Evolutionary conservation across 352 stramenopile species (phyloP), one percentile per base, ranked within the genome.

Genomic region (Lagenidium giganteum): DNA sequence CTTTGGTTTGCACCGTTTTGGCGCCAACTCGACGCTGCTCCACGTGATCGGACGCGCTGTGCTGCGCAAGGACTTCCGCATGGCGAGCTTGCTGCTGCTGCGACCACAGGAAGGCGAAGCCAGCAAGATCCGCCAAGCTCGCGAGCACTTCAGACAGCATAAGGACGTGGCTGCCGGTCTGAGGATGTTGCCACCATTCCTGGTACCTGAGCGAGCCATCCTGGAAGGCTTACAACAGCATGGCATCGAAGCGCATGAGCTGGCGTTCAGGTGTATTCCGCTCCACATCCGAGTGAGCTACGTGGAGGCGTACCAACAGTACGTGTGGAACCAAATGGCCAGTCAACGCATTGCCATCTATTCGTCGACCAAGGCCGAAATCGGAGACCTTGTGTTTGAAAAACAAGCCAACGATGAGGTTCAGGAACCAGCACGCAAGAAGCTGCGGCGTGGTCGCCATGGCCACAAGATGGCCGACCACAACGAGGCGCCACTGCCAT

Each of bases 1-100:
- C 67, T 98, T 97, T 61, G 93, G 95, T 5, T 81, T 97, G 44
- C 87, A 98, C 59, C 68, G 85, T 70, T 98, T 96, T 62, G 93
- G 70, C 61, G 94, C 60, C 66, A 86, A 59, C 25, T 80, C 61
- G 50, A 97, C 71, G 71, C 87, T 56, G 8, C 73, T 56, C 23
- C 65, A 83, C 27, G 18, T 75, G 29, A 71, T 97, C 32, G 94
- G 94, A 6, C 86, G 95, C 25, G 73, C 85, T 3, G 72, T 97
- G 45, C 44, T 98, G n/a, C 87, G 87, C 30, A 93, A 91, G 42
- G 83, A 98, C 46, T 98, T 89, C 54, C 83, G 95, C 56, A 47
- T 80, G 21, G 89, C 85, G 4, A 68, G 95, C 12, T 52, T 93
- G 36, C 69, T 97, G 25, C 77, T 98, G 33, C 85, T 98, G 27